Evolutionary conservation across 2,329 filamentous ascomycete genomes (phyloP).

Genomic region (Cercospora sp.): DNA sequence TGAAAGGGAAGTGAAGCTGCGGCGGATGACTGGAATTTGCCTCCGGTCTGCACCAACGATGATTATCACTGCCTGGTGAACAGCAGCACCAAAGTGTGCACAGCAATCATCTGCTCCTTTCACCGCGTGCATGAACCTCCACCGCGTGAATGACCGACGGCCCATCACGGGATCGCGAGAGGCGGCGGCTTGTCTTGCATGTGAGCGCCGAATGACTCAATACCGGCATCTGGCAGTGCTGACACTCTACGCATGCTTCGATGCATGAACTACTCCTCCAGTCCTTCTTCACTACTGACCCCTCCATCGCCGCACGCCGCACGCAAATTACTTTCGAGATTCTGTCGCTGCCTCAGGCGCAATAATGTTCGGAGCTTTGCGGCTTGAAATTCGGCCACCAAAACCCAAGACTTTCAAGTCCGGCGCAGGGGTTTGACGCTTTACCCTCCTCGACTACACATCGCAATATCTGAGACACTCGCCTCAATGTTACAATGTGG

Average conservation of each 20-base stretch:
- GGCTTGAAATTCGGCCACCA: not conserved
- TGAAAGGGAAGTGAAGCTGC: not conserved
- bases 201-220: conserved; percentile 1
- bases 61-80: not conserved
- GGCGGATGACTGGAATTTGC: not conserved
- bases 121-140: not conserved
- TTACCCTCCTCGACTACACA: not conserved
- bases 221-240: not conserved
- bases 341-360: not conserved
- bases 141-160: conserved; percentile 5
- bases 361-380: not conserved
- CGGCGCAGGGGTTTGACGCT: not conserved
- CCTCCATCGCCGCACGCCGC: not conserved
- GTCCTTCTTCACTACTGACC: not conserved
- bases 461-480: conserved; percentile 1
- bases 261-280: not conserved
- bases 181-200: conserved; percentile 5
- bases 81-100: not conserved
- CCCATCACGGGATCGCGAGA: conserved; percentile 4
- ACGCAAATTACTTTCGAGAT: not conserved
- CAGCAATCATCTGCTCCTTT: conserved; percentile 10
- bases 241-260: not conserved
- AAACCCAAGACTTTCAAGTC: not conserved
- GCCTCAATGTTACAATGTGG: conserved; percentile 1
- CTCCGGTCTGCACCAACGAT: not conserved